Evolutionary conservation across 192 early-diverging fungal genomes (phyloP), one percentile per base, ranked within the genome.

Genomic region (Allomyces javanicus): DNA sequence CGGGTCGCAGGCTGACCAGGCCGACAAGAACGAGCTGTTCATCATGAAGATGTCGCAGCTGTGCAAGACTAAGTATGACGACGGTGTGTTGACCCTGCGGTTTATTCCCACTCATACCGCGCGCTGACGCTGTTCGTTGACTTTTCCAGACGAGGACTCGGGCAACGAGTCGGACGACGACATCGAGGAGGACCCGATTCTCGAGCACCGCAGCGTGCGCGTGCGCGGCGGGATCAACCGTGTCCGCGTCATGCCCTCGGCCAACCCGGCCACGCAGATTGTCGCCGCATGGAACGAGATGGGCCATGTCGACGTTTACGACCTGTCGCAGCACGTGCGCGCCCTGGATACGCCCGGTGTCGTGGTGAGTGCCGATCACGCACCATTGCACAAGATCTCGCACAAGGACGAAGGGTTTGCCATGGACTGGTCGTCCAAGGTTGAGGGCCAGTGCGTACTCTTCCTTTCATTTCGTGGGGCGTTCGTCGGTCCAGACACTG

Each of bases 31-130:
- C 76, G 89, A 96, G 70, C 72, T 99, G 33, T 78, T 94, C 43
- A 73, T 99, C 55, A 93, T 99, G 87, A 97, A 97, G 75, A 86
- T 96, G 89, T 87, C 87, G 45, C 88, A 92, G 67, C 74, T 99
- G 26, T 87, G 92, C 70, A 86, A 87, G 68, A 99, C 94, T n/a
- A 91, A 93, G 77, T 80, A 92, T 71, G 91, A 95, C 74, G 91
- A 91, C 70, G 73, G 74, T 65, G 71, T 70, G 43, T 72, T 65
- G 19, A 40, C 4, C 9, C 4, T 40, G 7, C 3, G 9, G 5
- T 9, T 40, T 55, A 21, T 40, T 40, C 33, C 7, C 7, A 7
- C 26, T 4, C 33, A n/a, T n/a, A 7, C 2, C 33, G 45, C 62
- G 63, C 66, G n/a, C 50, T 12, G 64, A 68, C 45, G 24, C 33